phyloP scores from a whole-genome alignment of 495 filamentous ascomycete genomes.

The Aspergillus bridgeri region DNA sequence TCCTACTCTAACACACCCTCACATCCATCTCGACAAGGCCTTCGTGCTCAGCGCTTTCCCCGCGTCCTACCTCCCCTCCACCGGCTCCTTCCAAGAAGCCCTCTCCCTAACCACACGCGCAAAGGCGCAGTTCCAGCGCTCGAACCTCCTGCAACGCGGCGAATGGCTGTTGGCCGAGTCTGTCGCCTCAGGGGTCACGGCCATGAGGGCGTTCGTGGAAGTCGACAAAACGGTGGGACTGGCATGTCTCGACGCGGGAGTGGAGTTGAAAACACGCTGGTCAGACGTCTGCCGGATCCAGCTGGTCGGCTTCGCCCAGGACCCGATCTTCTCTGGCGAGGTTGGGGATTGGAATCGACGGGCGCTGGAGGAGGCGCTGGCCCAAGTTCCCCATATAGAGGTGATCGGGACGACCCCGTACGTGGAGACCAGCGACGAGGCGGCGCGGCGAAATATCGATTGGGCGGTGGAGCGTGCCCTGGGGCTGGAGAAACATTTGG shows the following conservation, averaged over 20 bases:
- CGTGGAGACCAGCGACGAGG: conserved; percentile 53
- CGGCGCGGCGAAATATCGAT: conserved; percentile 55
- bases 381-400: conserved; percentile 41
- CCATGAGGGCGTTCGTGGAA: conserved; percentile 72
- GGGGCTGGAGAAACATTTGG: conserved; percentile 52
- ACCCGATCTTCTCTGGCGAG: conserved; percentile 59
- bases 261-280: conserved; percentile 57
- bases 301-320: conserved; percentile 71
- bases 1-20: conserved; percentile 68
- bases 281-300: conserved; percentile 56
- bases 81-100: conserved; percentile 65
- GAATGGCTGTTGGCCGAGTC: conserved; percentile 66
- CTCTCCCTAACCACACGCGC: conserved; percentile 58
- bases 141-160: conserved; percentile 61
- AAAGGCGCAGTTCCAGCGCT: conserved; percentile 55
- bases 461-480: conserved; percentile 57
- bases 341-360: conserved; percentile 43
- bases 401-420: conserved; percentile 70
- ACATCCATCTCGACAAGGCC: conserved; percentile 75
- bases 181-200: conserved; percentile 62
- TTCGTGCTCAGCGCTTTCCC: conserved; percentile 58
- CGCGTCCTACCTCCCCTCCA: conserved; percentile 53
- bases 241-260: conserved; percentile 56
- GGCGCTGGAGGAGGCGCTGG: conserved; percentile 49
- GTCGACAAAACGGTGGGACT: conserved; percentile 59